Base-by-base conservation (phyloP, 2,329 filamentous ascomycete genomes). In the Gnomoniopsis sp. region DNA sequence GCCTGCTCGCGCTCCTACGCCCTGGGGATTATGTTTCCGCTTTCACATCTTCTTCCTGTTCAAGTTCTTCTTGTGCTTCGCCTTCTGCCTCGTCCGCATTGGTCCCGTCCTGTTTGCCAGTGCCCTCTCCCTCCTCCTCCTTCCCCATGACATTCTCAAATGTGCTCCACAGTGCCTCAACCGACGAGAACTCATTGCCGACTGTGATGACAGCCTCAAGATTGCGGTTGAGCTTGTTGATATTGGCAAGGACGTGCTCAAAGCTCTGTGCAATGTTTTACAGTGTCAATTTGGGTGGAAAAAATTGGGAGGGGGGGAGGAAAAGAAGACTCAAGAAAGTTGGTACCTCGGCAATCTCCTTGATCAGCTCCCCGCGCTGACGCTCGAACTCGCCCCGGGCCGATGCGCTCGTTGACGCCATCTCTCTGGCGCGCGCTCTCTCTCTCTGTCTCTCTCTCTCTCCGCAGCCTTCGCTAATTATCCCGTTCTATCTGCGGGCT, bases 61-160 rank as follows among this genome's bases (percentile, higher is more conserved):
- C 15, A 19, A 8, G 8, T 15, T 38, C 44, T 17, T 44, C 49
- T 17, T 6, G 23, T 2, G 22, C 41, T 19, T 15, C 53, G 36
- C 10, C 33, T 19, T 10, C 19, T n/a, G 26, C 46, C 26, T n/a
- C 17, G 19, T 26, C 17, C 41, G 7, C 26, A 21, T n/a, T n/a
- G n/a, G n/a, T n/a, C n/a, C n/a, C n/a, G n/a, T n/a, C n/a, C n/a
- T n/a, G n/a, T n/a, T n/a, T n/a, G n/a, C n/a, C n/a, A n/a, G n/a
- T n/a, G n/a, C n/a, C n/a, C n/a, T n/a, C n/a, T n/a, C 23, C 53
- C 17, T 22, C n/a, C 23, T 48, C 47, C 57, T 88, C 83, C 68
- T 88, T 90, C 10, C 85, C 90, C 93, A 97, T 98, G 66, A 98
- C 93, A 65, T 88, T 90, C 76, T 99, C 95, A 70, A 99, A 98